These are phyloP conservation scores for Boeremia exigua DNA, from an alignment of 2,329 filamentous ascomycete genomes.

Conservation along the genomic window DNA sequence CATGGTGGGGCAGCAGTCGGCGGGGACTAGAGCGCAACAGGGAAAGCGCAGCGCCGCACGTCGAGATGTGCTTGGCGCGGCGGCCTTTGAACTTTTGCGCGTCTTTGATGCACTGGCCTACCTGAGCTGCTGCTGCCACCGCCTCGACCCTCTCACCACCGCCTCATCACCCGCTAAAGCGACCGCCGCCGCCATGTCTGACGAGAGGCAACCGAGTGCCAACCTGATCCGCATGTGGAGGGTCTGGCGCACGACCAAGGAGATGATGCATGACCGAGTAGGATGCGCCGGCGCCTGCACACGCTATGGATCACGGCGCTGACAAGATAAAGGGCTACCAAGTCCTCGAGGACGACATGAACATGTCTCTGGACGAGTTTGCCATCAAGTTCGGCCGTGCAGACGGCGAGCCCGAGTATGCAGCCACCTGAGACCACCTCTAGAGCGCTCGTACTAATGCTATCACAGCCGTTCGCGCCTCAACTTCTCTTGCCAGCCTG, in stretches of 20 bases:
- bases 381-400: constrained; percentile 71
- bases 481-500: constrained; percentile 86
- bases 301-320: constrained; percentile 24
- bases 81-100: constrained; percentile 35
- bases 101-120: constrained; percentile 29
- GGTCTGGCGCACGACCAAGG: constrained; percentile 89
- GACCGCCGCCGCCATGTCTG: constrained; percentile 33
- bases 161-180: constrained; percentile 7
- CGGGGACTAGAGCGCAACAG: constrained; percentile 22
- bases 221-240: constrained; percentile 77
- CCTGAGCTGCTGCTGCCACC: constrained; percentile 11
- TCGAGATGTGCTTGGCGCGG: not conserved
- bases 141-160: constrained; percentile 14
- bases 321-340: constrained; percentile 77
- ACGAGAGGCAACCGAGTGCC: constrained; percentile 29
- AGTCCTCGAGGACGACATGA: constrained; percentile 85
- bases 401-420: constrained; percentile 79
- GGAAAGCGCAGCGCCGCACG: constrained; percentile 12
- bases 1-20: constrained; percentile 37
- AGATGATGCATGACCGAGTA: constrained; percentile 94
- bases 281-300: constrained; percentile 45
- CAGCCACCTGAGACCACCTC: constrained; percentile 14
- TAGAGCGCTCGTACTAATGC: constrained; percentile 15
- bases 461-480: constrained; percentile 75
- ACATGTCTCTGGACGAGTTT: constrained; percentile 85